Conservation (phyloP, 139 green algal genomes). For the Pedinophyceae sp. region DNA sequence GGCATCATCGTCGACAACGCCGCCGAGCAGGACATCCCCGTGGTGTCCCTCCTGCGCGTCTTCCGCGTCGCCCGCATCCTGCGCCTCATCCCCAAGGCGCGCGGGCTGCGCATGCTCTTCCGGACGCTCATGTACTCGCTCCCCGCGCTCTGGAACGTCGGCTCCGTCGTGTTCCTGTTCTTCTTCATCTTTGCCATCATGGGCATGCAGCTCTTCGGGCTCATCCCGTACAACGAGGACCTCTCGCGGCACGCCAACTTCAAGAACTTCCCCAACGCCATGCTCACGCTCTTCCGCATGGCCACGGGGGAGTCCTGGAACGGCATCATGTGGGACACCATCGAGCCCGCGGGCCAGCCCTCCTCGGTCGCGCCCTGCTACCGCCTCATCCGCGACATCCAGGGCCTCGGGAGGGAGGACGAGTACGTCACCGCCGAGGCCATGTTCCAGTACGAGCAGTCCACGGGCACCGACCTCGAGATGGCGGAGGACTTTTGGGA, state of each 20-base stretch:
- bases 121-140: constrained; percentile 47
- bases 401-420: background rate
- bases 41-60: constrained; percentile 41
- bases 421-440: background rate
- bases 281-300: constrained; percentile 48
- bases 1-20: constrained; percentile 21
- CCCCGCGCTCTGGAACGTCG: constrained; percentile 51
- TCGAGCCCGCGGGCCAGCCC: no score
- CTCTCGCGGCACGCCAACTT: constrained; percentile 51
- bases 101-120: constrained; percentile 40
- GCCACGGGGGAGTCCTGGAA: constrained; percentile 59
- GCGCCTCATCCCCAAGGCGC: constrained; percentile 50
- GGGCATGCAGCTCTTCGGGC: constrained; percentile 64
- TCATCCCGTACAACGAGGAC: constrained; percentile 20
- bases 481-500: background rate
- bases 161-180: constrained; percentile 43
- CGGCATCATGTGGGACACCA: constrained; percentile 53
- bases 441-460: background rate
- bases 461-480: background rate
- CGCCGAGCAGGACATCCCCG: constrained; percentile 17
- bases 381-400: constrained; percentile 6
- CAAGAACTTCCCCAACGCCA: constrained; percentile 26
- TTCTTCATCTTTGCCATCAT: constrained; percentile 65
- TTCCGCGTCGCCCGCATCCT: constrained; percentile 50
- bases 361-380: constrained; percentile 24